Percentiles rank a stretch among this genome's conserved stretches.
phyloP scores from a whole-genome alignment of 116 monocot genomes.

The Posidonia oceanica region DNA sequence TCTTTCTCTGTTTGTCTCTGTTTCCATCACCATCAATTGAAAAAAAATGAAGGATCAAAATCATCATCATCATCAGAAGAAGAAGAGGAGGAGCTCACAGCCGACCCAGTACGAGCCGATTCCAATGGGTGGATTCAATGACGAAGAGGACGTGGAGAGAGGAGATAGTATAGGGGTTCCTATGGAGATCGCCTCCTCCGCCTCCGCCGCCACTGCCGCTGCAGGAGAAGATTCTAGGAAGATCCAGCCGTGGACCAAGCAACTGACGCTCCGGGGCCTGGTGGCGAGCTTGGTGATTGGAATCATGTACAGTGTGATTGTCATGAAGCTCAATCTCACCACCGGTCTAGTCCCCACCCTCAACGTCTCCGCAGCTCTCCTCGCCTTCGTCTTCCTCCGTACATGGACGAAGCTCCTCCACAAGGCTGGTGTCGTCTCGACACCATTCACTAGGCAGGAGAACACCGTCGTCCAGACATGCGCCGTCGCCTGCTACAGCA shows the following conservation, averaged over 20 bases:
- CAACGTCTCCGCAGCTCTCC: conserved; percentile 82
- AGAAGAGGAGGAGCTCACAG: too few relatives aligned
- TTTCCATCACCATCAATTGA: too few relatives aligned
- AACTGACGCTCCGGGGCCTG: conserved; percentile 43
- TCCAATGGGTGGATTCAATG: too few relatives aligned
- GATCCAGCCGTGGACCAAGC: conserved; percentile 27
- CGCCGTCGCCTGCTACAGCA: conserved; percentile 83
- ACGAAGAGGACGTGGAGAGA: not conserved
- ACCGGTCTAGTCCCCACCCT: conserved; percentile 83
- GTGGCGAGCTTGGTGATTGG: conserved; percentile 28
- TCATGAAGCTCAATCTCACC: conserved; percentile 90
- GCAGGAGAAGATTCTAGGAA: conserved; percentile 3
- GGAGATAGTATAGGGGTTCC: not conserved
- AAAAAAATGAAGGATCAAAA: too few relatives aligned
- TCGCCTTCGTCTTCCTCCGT: conserved; percentile 66
- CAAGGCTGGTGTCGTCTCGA: conserved; percentile 38
- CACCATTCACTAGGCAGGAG: conserved; percentile 84
- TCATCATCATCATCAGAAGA: too few relatives aligned
- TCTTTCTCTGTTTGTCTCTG: too few relatives aligned
- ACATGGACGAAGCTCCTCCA: conserved; percentile 55
- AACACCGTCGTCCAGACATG: conserved; percentile 90
- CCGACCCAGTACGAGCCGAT: too few relatives aligned
- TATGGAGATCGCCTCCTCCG: not conserved
- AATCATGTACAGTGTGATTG: conserved; percentile 67
- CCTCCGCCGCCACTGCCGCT: not conserved